These are phyloP conservation scores for Rhodotorula diobovata DNA, from an alignment of 768 basidiomycete genomes.

Conservation along the genomic window DNA sequence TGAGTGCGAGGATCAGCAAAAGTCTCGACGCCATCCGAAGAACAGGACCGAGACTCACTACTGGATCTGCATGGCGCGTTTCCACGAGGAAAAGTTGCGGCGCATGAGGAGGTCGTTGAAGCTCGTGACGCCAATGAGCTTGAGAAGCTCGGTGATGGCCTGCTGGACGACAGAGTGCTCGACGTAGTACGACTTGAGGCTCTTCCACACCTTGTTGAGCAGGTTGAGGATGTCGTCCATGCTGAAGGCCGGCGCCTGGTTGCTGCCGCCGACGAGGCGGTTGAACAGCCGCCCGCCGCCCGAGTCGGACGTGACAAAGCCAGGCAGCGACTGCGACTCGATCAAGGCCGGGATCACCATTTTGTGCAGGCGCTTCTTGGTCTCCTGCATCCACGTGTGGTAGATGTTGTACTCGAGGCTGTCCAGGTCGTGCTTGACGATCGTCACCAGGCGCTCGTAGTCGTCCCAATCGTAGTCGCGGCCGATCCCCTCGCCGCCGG, in stretches of 20 bases:
- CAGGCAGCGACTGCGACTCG: conserved; percentile 94
- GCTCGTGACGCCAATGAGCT: conserved; percentile 90
- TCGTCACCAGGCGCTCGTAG: conserved; percentile 92
- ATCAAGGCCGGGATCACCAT: conserved; percentile 99
- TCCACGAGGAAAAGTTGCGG: conserved; percentile 99
- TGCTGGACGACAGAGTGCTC: conserved; percentile 96
- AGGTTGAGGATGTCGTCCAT: conserved; percentile 98
- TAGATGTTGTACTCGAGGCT: conserved; percentile 99
- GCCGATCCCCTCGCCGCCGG: conserved; percentile 85
- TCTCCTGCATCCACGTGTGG: conserved; percentile 98
- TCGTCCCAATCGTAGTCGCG: conserved; percentile 94
- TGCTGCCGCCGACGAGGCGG: conserved; percentile 79
- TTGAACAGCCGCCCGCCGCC: conserved; percentile 90
- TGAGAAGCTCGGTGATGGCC: conserved; percentile 87
- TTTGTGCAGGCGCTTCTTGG: conserved; percentile 89
- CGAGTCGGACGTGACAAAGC: conserved; percentile 92
- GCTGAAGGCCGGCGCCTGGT: conserved; percentile 80
- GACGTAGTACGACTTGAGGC: conserved; percentile 96
- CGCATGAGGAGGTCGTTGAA: conserved; percentile 99
- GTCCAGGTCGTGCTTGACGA: conserved; percentile 97
- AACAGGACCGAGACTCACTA: conserved; percentile 51
- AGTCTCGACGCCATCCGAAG: too few relatives aligned
- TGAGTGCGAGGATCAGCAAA: not conserved
- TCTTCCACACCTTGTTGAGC: conserved; percentile 96
- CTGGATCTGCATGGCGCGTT: conserved; percentile 99